Evolutionary conservation across 2,329 filamentous ascomycete species (phyloP).

Genomic region (Phaeosphaeria sp.): DNA sequence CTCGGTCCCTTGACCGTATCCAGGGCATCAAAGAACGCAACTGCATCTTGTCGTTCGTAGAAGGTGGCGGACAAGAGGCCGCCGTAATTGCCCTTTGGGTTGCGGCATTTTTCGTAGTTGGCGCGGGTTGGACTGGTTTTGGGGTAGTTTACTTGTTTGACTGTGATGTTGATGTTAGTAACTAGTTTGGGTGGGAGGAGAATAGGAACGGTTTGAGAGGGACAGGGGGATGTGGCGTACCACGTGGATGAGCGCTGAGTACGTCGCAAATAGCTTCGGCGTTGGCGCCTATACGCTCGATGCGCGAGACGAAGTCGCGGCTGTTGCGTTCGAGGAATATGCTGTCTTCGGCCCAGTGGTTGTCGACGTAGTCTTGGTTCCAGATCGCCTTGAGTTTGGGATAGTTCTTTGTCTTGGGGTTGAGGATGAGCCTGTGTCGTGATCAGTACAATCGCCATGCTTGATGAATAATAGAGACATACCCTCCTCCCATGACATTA

Average conservation of each 20-base stretch:
- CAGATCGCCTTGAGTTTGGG: slow-evolving; percentile 70
- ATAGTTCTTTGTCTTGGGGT: slow-evolving; percentile 75
- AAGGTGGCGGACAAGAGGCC: slow-evolving; percentile 88
- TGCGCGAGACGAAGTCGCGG: slow-evolving; percentile 83
- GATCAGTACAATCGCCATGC: slow-evolving; percentile 10
- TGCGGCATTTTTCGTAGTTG: slow-evolving; percentile 80
- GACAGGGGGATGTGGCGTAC: slow-evolving; percentile 50
- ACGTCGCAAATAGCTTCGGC: slow-evolving; percentile 82
- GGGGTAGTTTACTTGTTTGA: slow-evolving; percentile 87
- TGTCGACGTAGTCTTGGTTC: slow-evolving; percentile 77
- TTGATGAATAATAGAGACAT: not conserved
- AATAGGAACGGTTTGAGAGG: too few species aligned
- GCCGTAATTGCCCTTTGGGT: slow-evolving; percentile 82
- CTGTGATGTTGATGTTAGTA: slow-evolving; percentile 43
- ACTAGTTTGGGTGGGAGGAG: not conserved
- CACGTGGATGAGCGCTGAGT: slow-evolving; percentile 64
- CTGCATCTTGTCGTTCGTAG: slow-evolving; percentile 70
- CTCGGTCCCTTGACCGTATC: slow-evolving; percentile 93
- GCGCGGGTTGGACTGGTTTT: slow-evolving; percentile 73
- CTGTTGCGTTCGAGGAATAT: slow-evolving; percentile 97
- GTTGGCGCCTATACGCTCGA: slow-evolving; percentile 84
- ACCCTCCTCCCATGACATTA: slow-evolving; percentile 95
- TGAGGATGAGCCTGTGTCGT: slow-evolving; percentile 61
- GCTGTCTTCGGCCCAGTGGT: slow-evolving; percentile 91
- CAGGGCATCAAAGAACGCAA: slow-evolving; percentile 83